These are phyloP conservation scores for Aspergillus kassunensis DNA, from an alignment of 495 filamentous ascomycete species.

Conservation along the genomic window DNA sequence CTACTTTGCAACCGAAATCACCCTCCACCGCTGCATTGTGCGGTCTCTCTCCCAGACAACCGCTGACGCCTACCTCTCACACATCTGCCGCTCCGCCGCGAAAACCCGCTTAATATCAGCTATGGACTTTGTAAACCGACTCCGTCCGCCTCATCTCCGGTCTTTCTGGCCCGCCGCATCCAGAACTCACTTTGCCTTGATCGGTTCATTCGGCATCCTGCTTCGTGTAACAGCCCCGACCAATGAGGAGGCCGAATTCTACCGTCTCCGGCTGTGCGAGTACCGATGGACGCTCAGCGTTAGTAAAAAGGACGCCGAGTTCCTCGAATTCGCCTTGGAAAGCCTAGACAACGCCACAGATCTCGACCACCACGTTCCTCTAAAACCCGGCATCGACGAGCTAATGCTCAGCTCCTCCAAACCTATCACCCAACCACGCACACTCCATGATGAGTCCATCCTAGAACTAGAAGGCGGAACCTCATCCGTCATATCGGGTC, in stretches of 20 bases:
- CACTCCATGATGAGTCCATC: constrained; percentile 18
- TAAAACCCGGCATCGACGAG: constrained; percentile 47
- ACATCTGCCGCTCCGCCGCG: constrained; percentile 89
- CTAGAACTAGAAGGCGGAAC: constrained; percentile 22
- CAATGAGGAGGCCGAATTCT: constrained; percentile 93
- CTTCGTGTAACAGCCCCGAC: constrained; percentile 84
- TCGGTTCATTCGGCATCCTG: constrained; percentile 57
- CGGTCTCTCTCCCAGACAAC: constrained; percentile 44
- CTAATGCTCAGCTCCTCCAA: constrained; percentile 42
- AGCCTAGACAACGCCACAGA: constrained; percentile 43
- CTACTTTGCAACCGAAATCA: constrained; percentile 61
- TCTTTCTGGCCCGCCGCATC: constrained; percentile 55
- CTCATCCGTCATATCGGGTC: constrained; percentile 30
- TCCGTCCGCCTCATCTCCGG: constrained; percentile 49
- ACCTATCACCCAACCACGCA: constrained; percentile 15
- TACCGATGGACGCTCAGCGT: constrained; percentile 93
- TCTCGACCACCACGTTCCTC: constrained; percentile 46
- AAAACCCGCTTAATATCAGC: constrained; percentile 55
- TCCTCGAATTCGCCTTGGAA: constrained; percentile 53
- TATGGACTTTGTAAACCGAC: constrained; percentile 56
- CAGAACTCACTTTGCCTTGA: constrained; percentile 51
- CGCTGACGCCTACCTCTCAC: constrained; percentile 60
- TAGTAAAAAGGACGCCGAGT: constrained; percentile 72
- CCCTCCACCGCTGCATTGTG: constrained; percentile 57
- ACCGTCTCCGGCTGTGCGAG: constrained; percentile 76